Evolutionary conservation across 768 basidiomycete genomes (phyloP).

Genomic region (Pulveroboletus frians): DNA sequence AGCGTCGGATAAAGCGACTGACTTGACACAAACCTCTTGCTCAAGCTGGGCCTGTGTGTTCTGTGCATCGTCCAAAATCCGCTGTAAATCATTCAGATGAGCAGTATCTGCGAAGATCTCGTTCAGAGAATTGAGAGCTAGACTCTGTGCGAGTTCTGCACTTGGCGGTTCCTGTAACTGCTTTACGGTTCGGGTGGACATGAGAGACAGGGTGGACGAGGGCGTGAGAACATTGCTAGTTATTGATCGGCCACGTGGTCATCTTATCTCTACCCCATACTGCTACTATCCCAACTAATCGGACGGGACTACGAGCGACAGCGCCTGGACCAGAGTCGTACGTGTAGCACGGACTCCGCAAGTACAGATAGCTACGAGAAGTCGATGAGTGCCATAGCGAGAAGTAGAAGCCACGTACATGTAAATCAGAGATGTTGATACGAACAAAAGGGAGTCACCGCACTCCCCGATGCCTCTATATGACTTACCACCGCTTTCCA

Average conservation of each 20-base stretch:
- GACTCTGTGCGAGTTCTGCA: constrained; percentile 34
- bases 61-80: constrained; percentile 40
- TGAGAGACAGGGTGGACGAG: not conserved
- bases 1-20: constrained; percentile 12
- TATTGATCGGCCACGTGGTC: constrained; percentile 17
- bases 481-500: constrained; percentile 57
- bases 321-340: not conserved
- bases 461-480: constrained; percentile 29
- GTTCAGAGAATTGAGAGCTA: constrained; percentile 38
- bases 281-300: no score
- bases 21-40: constrained; percentile 38
- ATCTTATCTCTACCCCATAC: constrained; percentile 14
- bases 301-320: no score
- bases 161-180: constrained; percentile 48
- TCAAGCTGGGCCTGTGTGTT: constrained; percentile 37
- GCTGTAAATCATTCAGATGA: constrained; percentile 46
- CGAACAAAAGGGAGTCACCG: not conserved
- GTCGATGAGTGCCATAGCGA: not conserved
- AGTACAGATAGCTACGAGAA: not conserved
- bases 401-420: not conserved
- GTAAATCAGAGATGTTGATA: not conserved
- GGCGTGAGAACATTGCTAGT: not conserved
- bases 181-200: constrained; percentile 42
- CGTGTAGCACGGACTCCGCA: not conserved
- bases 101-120: constrained; percentile 43